phyloP scores from a whole-genome alignment of 192 early-diverging fungal genomes.

The Haplosporangium gracile region DNA sequence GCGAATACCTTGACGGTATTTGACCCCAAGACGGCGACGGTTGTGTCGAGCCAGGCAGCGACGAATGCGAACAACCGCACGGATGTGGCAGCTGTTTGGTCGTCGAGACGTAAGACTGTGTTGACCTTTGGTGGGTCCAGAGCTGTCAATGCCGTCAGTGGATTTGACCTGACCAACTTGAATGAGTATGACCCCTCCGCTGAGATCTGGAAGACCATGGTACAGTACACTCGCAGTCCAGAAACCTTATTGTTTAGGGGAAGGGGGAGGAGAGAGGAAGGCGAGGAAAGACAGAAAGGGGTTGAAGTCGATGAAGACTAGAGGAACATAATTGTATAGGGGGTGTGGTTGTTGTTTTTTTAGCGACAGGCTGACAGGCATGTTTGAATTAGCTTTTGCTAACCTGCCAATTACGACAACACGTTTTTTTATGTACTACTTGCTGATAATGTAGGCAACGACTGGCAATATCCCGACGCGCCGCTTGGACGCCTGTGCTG shows the following conservation, averaged over 20 bases:
- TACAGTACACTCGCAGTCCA: not conserved
- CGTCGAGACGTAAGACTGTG: slow-evolving; percentile 16
- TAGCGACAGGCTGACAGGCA: no score
- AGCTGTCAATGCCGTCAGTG: not conserved
- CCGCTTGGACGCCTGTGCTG: slow-evolving; percentile 27
- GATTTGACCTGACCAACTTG: slow-evolving; percentile 15
- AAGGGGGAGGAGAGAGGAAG: no score
- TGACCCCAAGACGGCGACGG: slow-evolving; percentile 7
- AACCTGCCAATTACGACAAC: no score
- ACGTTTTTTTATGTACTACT: not conserved
- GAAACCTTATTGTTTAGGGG: not conserved
- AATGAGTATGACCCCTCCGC: slow-evolving; percentile 24
- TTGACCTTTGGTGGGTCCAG: slow-evolving; percentile 42
- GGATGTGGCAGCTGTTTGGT: slow-evolving; percentile 35
- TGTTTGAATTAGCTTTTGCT: no score
- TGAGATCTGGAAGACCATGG: slow-evolving; percentile 17
- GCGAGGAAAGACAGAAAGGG: no score
- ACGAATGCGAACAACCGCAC: slow-evolving; percentile 6
- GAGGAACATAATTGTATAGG: not conserved
- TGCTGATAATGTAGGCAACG: slow-evolving; percentile 16
- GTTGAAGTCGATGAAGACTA: no score
- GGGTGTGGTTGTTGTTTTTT: not conserved
- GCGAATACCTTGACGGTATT: slow-evolving; percentile 31
- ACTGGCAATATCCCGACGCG: slow-evolving; percentile 22
- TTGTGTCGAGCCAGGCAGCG: slow-evolving; percentile 6